Evolutionary conservation across 495 filamentous ascomycete genomes (phyloP), one percentile per base, ranked within the genome.

Genomic region (Talaromyces wortmannii): DNA sequence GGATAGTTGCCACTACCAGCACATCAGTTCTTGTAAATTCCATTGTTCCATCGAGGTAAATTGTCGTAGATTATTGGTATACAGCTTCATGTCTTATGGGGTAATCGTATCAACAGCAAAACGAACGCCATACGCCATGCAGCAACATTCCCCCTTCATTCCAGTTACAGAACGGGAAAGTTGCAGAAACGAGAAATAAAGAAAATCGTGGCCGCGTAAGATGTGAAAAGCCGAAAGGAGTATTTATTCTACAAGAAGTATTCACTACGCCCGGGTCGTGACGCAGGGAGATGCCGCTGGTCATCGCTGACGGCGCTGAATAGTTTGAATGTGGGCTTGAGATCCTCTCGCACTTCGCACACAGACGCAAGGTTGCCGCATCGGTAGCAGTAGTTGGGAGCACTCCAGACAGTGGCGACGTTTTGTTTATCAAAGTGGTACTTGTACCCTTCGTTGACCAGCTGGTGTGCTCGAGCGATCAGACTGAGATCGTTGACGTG

Each of bases 391-490:
- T 98, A 98, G 70, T 98, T 98, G 10, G 94, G 94, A 0, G 94
- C 94, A 31, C 90, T 95, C 94, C 94, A 98, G 31, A 98, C 94
- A 0, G 94, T 98, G n/a, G 97, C 94, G 51, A 98, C 94, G 23
- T 95, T 94, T 65, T 95, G 92, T 64, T 96, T 86, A 50, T 83
- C 72, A 71, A 98, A 98, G 67, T 98, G 94, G 67, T 91, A 97
- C 75, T 97, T 98, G 78, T 95, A 98, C 36, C 94, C 94, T 68
- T 98, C 94, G 58, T 97, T 97, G 53, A 98, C 94, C 5, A 98
- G 80, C 63, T 98, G 94, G 74, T 98, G 94, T 2, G 94, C 94
- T 51, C 94, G 84, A 4, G 94, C 95, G 67, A 98, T 97, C 52
- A 96, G 80, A 53, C 86, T 86, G n/a, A 98, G 78, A 42, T 90